Evolutionary conservation across 2,329 filamentous ascomycete species (phyloP).

Genomic region (Aspergillus ustus): DNA sequence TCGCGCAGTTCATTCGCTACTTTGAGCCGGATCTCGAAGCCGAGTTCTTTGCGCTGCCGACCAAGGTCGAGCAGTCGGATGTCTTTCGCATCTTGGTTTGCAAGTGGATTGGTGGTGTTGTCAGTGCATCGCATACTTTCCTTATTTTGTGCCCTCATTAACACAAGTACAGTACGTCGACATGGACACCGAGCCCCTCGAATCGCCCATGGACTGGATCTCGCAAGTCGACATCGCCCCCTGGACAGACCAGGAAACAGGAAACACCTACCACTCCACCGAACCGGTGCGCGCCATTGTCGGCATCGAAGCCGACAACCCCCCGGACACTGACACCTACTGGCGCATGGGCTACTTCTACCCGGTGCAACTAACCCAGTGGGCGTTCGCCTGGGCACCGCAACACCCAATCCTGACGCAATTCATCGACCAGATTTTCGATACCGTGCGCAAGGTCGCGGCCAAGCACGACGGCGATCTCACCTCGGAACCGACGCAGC

Average conservation of each 20-base stretch:
- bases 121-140: background rate
- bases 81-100: slow-evolving; percentile 39
- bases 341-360: slow-evolving; percentile 43
- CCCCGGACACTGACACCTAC: slow-evolving; percentile 30
- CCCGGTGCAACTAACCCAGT: slow-evolving; percentile 40
- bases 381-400: slow-evolving; percentile 34
- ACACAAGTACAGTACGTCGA: slow-evolving; percentile 34
- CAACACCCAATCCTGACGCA: slow-evolving; percentile 33
- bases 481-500: slow-evolving; percentile 11
- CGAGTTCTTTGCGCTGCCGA: slow-evolving; percentile 28
- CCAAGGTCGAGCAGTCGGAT: slow-evolving; percentile 36
- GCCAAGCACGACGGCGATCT: background rate
- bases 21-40: slow-evolving; percentile 31
- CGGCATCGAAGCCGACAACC: slow-evolving; percentile 39
- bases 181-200: slow-evolving; percentile 38
- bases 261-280: slow-evolving; percentile 25
- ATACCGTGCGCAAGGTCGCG: slow-evolving; percentile 11
- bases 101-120: slow-evolving; percentile 32
- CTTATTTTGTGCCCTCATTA: background rate
- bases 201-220: slow-evolving; percentile 33
- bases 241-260: slow-evolving; percentile 34
- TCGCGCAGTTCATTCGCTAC: slow-evolving; percentile 30
- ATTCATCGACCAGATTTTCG: slow-evolving; percentile 31
- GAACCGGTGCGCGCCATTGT: slow-evolving; percentile 31
- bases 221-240: slow-evolving; percentile 27